Percentiles rank a stretch among this genome's conserved stretches.
These are phyloP conservation scores for Aspergillus bertholletiae DNA, from an alignment of 495 filamentous ascomycete genomes.

Conservation along the genomic window DNA sequence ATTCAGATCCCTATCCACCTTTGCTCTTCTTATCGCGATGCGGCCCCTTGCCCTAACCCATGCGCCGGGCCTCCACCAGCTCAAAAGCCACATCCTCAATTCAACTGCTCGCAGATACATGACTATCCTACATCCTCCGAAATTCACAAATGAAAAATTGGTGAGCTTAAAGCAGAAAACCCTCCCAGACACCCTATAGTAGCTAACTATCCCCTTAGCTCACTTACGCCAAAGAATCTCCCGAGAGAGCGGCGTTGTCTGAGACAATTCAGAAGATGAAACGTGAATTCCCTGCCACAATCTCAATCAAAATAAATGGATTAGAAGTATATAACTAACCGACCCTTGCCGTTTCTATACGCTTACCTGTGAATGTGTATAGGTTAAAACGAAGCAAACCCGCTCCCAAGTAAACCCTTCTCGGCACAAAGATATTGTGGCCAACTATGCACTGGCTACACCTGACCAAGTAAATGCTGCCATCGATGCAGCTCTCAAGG, in stretches of 20 bases:
- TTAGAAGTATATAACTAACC: slow-evolving; percentile 13
- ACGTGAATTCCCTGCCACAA: slow-evolving; percentile 22
- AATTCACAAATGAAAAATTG: slow-evolving; percentile 32
- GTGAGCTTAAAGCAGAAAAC: slow-evolving; percentile 9
- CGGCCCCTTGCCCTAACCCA: background rate
- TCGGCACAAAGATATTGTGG: slow-evolving; percentile 61
- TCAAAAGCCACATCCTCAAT: background rate
- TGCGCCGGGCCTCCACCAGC: background rate
- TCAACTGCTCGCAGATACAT: background rate
- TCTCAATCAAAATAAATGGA: slow-evolving; percentile 27
- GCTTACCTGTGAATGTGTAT: background rate
- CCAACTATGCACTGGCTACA: slow-evolving; percentile 68
- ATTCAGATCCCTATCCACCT: background rate
- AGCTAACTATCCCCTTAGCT: too few relatives aligned
- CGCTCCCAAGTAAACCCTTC: slow-evolving; percentile 66
- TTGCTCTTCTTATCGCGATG: background rate
- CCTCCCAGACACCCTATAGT: too few relatives aligned
- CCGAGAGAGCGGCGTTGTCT: slow-evolving; percentile 25
- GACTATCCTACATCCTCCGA: slow-evolving; percentile 20
- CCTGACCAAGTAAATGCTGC: slow-evolving; percentile 64
- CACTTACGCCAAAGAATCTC: slow-evolving; percentile 27
- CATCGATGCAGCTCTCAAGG: slow-evolving; percentile 75
- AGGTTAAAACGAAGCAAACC: slow-evolving; percentile 18
- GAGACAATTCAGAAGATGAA: slow-evolving; percentile 23
- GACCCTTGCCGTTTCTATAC: background rate